Conservation (phyloP, 2,329 filamentous ascomycete genomes). For the Bipolaris sorokiniana region DNA sequence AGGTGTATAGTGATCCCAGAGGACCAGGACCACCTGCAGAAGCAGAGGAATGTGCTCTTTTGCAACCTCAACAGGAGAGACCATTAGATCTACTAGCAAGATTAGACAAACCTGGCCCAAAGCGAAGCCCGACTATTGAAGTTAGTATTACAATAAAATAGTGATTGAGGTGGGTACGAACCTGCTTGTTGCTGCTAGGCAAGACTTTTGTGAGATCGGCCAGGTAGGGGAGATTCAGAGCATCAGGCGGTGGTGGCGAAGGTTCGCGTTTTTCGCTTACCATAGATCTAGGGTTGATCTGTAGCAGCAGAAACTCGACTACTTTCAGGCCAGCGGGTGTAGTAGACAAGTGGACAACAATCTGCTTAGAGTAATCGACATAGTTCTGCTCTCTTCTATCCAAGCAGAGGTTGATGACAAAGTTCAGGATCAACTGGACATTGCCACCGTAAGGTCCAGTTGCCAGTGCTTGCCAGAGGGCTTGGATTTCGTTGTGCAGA, state of each 20-base stretch:
- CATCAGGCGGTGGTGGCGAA: constrained; percentile 68
- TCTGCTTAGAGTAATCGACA: constrained; percentile 96
- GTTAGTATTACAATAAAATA: constrained; percentile 20
- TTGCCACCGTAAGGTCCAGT: constrained; percentile 93
- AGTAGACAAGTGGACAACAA: constrained; percentile 93
- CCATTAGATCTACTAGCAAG: constrained; percentile 92
- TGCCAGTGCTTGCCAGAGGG: constrained; percentile 93
- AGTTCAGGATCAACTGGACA: constrained; percentile 91
- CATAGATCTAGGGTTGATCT: constrained; percentile 96
- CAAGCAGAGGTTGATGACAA: constrained; percentile 91
- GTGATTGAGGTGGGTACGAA: constrained; percentile 5
- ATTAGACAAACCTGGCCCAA: constrained; percentile 93
- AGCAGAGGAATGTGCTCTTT: constrained; percentile 83
- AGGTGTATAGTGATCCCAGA: constrained; percentile 97
- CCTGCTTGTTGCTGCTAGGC: constrained; percentile 42
- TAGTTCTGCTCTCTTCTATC: constrained; percentile 97
- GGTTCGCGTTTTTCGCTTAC: constrained; percentile 77
- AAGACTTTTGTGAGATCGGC: constrained; percentile 60
- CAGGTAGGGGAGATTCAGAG: constrained; percentile 80
- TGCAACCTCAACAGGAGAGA: constrained; percentile 82
- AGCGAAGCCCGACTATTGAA: constrained; percentile 73
- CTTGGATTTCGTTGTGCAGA: constrained; percentile 95
- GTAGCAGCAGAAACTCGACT: constrained; percentile 88
- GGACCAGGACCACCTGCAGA: constrained; percentile 86
- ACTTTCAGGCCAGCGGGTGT: constrained; percentile 86